phyloP scores from a whole-genome alignment of 495 filamentous ascomycete species.

The Penicillium riverlandense region DNA sequence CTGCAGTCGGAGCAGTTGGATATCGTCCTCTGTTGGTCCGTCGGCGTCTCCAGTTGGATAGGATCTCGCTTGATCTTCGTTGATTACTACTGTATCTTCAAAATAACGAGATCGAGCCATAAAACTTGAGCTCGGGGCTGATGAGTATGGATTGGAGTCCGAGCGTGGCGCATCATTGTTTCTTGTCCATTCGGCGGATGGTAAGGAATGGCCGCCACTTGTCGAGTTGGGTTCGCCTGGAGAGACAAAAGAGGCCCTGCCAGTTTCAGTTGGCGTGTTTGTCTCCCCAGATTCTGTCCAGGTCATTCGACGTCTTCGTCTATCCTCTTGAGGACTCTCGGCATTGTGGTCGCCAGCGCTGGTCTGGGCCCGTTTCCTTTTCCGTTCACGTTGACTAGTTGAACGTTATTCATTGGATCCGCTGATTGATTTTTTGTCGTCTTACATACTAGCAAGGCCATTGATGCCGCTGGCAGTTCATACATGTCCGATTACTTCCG shows the following conservation, averaged over 20 bases:
- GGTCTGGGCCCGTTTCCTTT: slow-evolving; percentile 5
- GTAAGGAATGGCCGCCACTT: not conserved
- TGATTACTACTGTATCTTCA: slow-evolving; percentile 12
- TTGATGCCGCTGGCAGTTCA: slow-evolving; percentile 16
- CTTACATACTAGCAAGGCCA: slow-evolving; percentile 19
- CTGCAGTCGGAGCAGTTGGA: slow-evolving; percentile 16
- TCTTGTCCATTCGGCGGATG: not conserved
- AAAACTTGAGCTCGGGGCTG: slow-evolving; percentile 8
- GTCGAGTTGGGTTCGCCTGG: too few relatives aligned
- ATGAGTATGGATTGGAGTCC: slow-evolving; percentile 13
- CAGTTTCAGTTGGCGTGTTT: not conserved
- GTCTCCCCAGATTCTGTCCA: not conserved
- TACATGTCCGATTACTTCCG: slow-evolving; percentile 5
- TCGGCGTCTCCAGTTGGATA: slow-evolving; percentile 10
- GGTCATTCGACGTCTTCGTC: not conserved
- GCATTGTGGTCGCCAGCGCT: not conserved
- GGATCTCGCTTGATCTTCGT: slow-evolving; percentile 10
- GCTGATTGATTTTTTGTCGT: too few relatives aligned
- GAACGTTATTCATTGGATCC: not conserved
- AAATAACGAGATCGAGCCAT: slow-evolving; percentile 20
- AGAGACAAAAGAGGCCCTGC: not conserved
- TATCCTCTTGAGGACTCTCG: not conserved
- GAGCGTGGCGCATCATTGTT: not conserved
- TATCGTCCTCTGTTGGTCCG: slow-evolving; percentile 15
- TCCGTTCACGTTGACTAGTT: slow-evolving; percentile 12